Evolutionary conservation across 78 protist species (phyloP).

Genomic region (Dictyostelium brefeldianum): DNA sequence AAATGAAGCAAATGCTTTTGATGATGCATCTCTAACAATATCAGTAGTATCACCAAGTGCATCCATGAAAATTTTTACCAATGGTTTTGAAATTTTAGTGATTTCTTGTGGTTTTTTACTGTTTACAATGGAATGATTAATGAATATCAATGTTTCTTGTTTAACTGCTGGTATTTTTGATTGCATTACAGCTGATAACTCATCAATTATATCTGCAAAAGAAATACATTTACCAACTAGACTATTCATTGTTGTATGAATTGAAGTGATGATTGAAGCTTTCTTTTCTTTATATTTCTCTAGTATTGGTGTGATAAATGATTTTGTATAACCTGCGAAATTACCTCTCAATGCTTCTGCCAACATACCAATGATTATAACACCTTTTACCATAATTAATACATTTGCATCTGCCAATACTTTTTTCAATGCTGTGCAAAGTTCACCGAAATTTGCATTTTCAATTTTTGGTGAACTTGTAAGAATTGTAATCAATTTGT

Average conservation of each 20-base stretch:
- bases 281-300: slow-evolving; percentile 81
- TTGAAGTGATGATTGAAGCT: slow-evolving; percentile 16
- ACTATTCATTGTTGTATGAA: slow-evolving; percentile 55
- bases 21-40: slow-evolving; percentile 49
- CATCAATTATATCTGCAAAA: slow-evolving; percentile 58
- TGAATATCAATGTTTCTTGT: slow-evolving; percentile 40
- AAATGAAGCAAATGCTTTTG: slow-evolving; percentile 65
- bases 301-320: slow-evolving; percentile 38
- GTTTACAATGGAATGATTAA: slow-evolving; percentile 12
- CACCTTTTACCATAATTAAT: slow-evolving; percentile 43
- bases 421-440: slow-evolving; percentile 56
- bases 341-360: slow-evolving; percentile 52
- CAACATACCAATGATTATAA: slow-evolving; percentile 44
- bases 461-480: slow-evolving; percentile 51
- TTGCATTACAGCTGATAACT: slow-evolving; percentile 4
- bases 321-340: slow-evolving; percentile 25
- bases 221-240: background rate
- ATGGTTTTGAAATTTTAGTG: slow-evolving; percentile 17
- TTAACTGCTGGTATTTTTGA: slow-evolving; percentile 66
- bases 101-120: slow-evolving; percentile 70
- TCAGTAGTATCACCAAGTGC: slow-evolving; percentile 38
- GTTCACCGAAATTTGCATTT: slow-evolving; percentile 42
- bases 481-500: slow-evolving; percentile 11
- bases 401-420: slow-evolving; percentile 73
- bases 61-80: slow-evolving; percentile 69